phyloP scores from a whole-genome alignment of 805 yeast genomes.

The Lipomyces yamanashiensis region DNA sequence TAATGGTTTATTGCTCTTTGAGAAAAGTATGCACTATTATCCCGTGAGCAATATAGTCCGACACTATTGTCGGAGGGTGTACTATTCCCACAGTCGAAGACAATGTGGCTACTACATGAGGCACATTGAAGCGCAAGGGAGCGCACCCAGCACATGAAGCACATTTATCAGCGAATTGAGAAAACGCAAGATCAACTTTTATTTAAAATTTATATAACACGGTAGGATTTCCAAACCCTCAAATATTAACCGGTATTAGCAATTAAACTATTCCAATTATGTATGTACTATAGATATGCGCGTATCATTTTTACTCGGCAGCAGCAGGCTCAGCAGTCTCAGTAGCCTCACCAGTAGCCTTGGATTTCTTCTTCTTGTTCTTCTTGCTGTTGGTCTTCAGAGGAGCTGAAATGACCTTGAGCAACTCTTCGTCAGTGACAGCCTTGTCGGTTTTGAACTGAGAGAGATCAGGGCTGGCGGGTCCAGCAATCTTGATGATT shows the following conservation, averaged over 20 bases:
- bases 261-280: background rate
- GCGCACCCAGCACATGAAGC: background rate
- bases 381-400: slow-evolving; percentile 57
- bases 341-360: slow-evolving; percentile 34
- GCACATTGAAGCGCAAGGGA: background rate
- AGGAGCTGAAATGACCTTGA: slow-evolving; percentile 55
- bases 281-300: background rate
- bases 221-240: background rate
- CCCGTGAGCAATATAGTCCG: too few species aligned
- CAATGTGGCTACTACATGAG: too few species aligned
- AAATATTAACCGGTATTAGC: too few species aligned
- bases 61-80: too few species aligned
- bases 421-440: slow-evolving; percentile 56
- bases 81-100: too few species aligned
- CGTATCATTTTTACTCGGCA: slow-evolving; percentile 14
- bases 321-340: slow-evolving; percentile 16
- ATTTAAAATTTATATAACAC: background rate
- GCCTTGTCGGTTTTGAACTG: slow-evolving; percentile 61
- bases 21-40: too few species aligned
- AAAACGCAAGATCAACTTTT: background rate
- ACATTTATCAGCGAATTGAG: background rate
- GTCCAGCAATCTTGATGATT: slow-evolving; percentile 65
- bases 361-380: slow-evolving; percentile 47
- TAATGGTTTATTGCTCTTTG: too few species aligned
- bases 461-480: slow-evolving; percentile 52